Percentiles rank a stretch among this genome's conserved stretches.
Conservation (phyloP, 2,329 filamentous ascomycete genomes). For the Achaetomium macrosporum region DNA sequence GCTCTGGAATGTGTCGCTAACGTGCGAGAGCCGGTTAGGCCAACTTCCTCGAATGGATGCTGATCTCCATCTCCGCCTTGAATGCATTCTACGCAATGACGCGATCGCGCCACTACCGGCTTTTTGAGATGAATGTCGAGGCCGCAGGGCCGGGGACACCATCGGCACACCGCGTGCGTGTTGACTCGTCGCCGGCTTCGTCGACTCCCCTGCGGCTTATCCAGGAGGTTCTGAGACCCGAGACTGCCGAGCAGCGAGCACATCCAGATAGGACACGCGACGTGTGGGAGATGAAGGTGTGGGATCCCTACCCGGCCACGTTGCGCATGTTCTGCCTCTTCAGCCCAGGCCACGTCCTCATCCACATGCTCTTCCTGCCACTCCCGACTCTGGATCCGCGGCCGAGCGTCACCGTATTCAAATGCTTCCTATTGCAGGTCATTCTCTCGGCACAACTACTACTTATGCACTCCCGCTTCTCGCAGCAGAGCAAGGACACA, state of each 20-base stretch:
- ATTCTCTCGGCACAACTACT: constrained; percentile 73
- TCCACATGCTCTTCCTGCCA: constrained; percentile 86
- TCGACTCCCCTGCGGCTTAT: constrained; percentile 75
- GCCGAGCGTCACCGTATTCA: constrained; percentile 81
- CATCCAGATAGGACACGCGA: constrained; percentile 77
- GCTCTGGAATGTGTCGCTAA: background rate
- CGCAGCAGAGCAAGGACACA: constrained; percentile 79
- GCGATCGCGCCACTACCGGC: constrained; percentile 77
- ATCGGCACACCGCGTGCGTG: constrained; percentile 80
- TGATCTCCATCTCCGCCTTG: constrained; percentile 59
- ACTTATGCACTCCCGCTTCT: constrained; percentile 66
- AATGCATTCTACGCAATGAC: constrained; percentile 81
- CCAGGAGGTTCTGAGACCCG: constrained; percentile 58
- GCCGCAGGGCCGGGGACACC: constrained; percentile 63
- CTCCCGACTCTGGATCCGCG: constrained; percentile 67
- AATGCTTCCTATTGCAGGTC: constrained; percentile 67
- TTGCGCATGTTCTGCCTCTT: constrained; percentile 83
- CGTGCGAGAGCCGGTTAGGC: constrained; percentile 42
- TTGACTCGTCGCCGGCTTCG: constrained; percentile 73
- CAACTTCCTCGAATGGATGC: constrained; percentile 62
- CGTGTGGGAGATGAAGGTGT: constrained; percentile 91
- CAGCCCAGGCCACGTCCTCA: constrained; percentile 84
- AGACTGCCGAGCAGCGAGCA: constrained; percentile 72
- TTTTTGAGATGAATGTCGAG: constrained; percentile 85
- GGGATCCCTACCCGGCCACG: constrained; percentile 85